A percentile compares a stretch with the other conserved stretches of the same genome.
Evolutionary conservation across 495 filamentous ascomycete species (phyloP).

Genomic region (Penicillium angulare): DNA sequence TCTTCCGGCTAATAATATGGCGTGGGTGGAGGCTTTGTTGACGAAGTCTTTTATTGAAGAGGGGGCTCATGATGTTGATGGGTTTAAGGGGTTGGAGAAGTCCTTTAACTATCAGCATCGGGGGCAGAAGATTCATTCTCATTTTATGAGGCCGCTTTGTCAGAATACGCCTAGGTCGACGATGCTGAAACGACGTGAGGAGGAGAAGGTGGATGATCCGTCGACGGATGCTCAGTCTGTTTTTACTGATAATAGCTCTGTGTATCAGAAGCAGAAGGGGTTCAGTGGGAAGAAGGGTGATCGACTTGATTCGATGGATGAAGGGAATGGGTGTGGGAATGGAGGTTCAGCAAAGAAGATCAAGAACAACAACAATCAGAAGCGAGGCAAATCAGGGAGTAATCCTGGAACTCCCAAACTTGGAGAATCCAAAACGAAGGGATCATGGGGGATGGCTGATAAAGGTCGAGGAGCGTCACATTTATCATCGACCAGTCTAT

Average conservation of each 20-base stretch:
- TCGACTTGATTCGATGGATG: conserved; percentile 32
- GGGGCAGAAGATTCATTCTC: conserved; percentile 58
- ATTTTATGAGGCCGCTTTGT: conserved; percentile 66
- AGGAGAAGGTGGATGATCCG: conserved; percentile 34
- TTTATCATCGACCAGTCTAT: conserved; percentile 20
- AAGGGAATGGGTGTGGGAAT: conserved; percentile 1
- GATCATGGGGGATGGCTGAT: conserved; percentile 17
- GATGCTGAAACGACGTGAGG: conserved; percentile 38
- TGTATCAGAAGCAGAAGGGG: conserved; percentile 26
- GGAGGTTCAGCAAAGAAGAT: conserved; percentile 32
- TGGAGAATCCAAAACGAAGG: conserved; percentile 40
- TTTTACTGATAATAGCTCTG: conserved; percentile 5
- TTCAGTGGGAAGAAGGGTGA: conserved; percentile 24
- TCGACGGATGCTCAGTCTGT: conserved; percentile 13
- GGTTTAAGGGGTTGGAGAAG: conserved; percentile 65
- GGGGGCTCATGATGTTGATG: conserved; percentile 62
- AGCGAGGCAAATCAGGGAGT: conserved; percentile 38
- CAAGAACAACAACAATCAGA: conserved; percentile 31
- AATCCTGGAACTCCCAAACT: conserved; percentile 31
- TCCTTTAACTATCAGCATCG: conserved; percentile 64
- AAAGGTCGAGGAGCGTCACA: conserved; percentile 21
- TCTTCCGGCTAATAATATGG: conserved; percentile 62
- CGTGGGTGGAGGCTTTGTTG: conserved; percentile 60
- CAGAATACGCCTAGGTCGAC: conserved; percentile 54
- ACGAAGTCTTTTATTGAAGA: conserved; percentile 69